Evolutionary conservation across 306 rosid species (phyloP).

Genomic region (Lotus japonicus): DNA sequence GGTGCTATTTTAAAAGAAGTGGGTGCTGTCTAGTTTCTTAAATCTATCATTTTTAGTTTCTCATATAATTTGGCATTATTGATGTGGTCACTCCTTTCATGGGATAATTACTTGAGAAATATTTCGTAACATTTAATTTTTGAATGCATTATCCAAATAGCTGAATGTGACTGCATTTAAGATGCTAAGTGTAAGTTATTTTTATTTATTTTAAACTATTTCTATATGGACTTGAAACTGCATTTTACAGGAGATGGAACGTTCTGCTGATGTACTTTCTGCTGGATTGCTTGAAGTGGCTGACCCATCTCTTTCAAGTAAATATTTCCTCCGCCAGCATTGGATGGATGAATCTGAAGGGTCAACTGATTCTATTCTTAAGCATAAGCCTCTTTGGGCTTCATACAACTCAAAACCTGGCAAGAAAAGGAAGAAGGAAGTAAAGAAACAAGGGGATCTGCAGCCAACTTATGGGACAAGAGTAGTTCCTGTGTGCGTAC

Average conservation of each 20-base stretch:
- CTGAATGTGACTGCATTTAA: background rate
- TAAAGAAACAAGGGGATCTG: conserved; percentile 67
- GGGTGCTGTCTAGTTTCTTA: conserved; percentile 31
- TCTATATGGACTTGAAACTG: conserved; percentile 13
- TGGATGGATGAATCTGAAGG: conserved; percentile 72
- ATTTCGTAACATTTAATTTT: conserved; percentile 9
- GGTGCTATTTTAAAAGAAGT: conserved; percentile 94
- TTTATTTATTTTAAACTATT: background rate
- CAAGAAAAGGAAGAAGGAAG: conserved; percentile 49
- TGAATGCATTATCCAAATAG: conserved; percentile 2
- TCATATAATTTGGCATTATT: background rate
- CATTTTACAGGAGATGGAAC: conserved; percentile 87
- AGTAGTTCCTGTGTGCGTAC: conserved; percentile 96
- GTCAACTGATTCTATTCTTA: conserved; percentile 69
- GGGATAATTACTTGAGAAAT: background rate
- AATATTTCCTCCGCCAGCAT: conserved; percentile 80
- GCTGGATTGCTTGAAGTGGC: conserved; percentile 99
- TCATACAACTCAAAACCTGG: conserved; percentile 53
- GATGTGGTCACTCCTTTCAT: conserved; percentile 11
- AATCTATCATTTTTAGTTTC: conserved; percentile 7
- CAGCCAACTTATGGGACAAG: conserved; percentile 91
- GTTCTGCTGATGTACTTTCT: conserved; percentile 90
- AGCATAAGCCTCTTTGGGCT: conserved; percentile 97
- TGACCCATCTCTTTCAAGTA: conserved; percentile 86
- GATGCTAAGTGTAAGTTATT: conserved; percentile 10